Percentiles rank a stretch among this genome's conserved stretches.
Evolutionary conservation across 129 eudicot species (phyloP).

Genomic region (Erigeron canadensis): DNA sequence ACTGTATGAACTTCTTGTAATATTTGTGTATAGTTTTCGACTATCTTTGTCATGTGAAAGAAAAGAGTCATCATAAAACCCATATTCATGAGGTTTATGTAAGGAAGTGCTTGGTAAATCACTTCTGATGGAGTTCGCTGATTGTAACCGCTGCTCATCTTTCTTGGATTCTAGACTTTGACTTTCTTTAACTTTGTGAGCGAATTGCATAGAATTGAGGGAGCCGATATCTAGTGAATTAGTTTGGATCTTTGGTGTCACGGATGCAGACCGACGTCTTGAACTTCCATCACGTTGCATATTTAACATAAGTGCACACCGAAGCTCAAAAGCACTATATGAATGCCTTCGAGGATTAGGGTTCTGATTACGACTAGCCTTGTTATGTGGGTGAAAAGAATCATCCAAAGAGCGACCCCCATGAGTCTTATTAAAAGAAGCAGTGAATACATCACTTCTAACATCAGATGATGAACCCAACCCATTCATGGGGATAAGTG

Average conservation of each 20-base stretch:
- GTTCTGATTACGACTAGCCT: slow-evolving; percentile 15
- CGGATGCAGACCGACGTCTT: slow-evolving; percentile 29
- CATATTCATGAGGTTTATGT: slow-evolving; percentile 10
- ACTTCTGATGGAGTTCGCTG: not conserved
- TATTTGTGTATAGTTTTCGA: slow-evolving; percentile 10
- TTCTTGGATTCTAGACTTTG: slow-evolving; percentile 4
- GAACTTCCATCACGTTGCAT: slow-evolving; percentile 21
- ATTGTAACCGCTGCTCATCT: slow-evolving; percentile 6
- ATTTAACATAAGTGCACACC: slow-evolving; percentile 31
- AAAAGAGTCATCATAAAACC: slow-evolving; percentile 24
- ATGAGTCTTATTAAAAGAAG: not conserved
- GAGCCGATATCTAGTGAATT: not conserved
- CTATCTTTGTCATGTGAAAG: slow-evolving; percentile 18
- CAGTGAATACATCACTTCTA: slow-evolving; percentile 7
- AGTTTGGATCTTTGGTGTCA: slow-evolving; percentile 30
- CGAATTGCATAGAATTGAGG: not conserved
- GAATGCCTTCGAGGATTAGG: slow-evolving; percentile 37
- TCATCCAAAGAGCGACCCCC: slow-evolving; percentile 29
- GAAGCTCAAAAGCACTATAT: slow-evolving; percentile 30
- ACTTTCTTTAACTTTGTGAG: slow-evolving; percentile 2
- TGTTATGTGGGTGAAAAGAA: slow-evolving; percentile 9
- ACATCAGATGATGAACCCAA: slow-evolving; percentile 20
- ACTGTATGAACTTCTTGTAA: slow-evolving; percentile 29
- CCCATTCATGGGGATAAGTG: slow-evolving; percentile 9
- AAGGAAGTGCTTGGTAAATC: slow-evolving; percentile 8